Conservation (phyloP, 129 eudicot genomes). For the Artemisia tridentata region DNA sequence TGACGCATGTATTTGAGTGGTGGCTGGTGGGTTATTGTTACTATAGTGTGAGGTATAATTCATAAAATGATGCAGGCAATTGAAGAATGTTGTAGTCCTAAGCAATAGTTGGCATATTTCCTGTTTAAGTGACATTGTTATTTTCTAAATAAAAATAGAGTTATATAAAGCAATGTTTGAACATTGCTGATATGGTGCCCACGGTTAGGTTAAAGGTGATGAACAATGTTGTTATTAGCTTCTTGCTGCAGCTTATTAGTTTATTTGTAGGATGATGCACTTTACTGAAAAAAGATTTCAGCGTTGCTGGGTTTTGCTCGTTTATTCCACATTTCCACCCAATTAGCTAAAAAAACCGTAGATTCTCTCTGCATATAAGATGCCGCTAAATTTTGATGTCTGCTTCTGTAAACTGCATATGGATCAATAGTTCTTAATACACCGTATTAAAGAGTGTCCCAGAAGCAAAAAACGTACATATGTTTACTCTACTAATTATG, state of each 20-base stretch:
- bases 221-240: conserved; percentile 5
- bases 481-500: neutral
- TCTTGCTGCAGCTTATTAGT: conserved; percentile 1
- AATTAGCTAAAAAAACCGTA: too few relatives aligned
- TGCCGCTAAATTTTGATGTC: too few relatives aligned
- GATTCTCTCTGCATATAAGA: too few relatives aligned
- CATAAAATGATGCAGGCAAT: neutral
- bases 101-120: conserved; percentile 1
- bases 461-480: neutral
- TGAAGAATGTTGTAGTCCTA: neutral
- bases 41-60: neutral
- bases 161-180: neutral
- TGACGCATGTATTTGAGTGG: neutral
- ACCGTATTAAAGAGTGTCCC: neutral
- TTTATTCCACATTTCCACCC: neutral
- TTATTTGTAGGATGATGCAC: neutral
- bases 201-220: neutral
- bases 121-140: neutral
- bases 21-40: conserved; percentile 1
- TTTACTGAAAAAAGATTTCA: neutral
- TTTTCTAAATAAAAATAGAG: neutral
- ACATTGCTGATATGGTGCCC: neutral
- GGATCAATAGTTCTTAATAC: too few relatives aligned
- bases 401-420: too few relatives aligned
- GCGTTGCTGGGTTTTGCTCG: conserved; percentile 4